Conservation (phyloP, 2,329 filamentous ascomycete species). For the Penicillium sclerotiorum region DNA sequence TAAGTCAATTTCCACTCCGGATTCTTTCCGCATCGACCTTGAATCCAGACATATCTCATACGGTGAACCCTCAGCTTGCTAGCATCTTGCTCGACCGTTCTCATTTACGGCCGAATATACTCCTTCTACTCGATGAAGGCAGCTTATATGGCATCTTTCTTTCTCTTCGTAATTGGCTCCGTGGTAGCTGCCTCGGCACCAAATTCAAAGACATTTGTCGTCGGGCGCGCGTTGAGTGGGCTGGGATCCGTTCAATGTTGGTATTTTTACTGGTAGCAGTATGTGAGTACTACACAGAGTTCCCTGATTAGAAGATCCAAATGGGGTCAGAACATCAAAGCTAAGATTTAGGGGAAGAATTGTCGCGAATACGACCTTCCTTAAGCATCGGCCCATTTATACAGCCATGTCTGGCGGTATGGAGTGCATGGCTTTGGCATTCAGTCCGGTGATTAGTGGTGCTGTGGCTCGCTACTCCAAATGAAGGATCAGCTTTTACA, state of each 20-base stretch:
- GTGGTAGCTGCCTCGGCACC: neutral
- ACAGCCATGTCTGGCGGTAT: conserved; percentile 1
- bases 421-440: conserved; percentile 11
- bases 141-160: neutral
- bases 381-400: conserved; percentile 5
- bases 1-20: conserved; percentile 1
- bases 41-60: neutral
- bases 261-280: neutral
- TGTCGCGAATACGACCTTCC: neutral
- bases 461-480: neutral
- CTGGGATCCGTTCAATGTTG: neutral
- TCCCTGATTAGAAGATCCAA: neutral
- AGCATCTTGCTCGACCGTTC: neutral
- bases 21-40: neutral
- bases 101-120: neutral
- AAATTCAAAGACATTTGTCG: neutral
- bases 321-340: neutral
- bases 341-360: conserved; percentile 2
- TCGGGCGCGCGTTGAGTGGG: conserved; percentile 2
- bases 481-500: conserved; percentile 12
- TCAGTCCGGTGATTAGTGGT: conserved; percentile 13
- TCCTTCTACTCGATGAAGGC: neutral
- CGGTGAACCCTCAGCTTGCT: conserved; percentile 1
- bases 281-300: neutral
- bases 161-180: conserved; percentile 3